Base-by-base conservation (phyloP, 208 protist genomes). In the Acanthamoeba royreba region DNA sequence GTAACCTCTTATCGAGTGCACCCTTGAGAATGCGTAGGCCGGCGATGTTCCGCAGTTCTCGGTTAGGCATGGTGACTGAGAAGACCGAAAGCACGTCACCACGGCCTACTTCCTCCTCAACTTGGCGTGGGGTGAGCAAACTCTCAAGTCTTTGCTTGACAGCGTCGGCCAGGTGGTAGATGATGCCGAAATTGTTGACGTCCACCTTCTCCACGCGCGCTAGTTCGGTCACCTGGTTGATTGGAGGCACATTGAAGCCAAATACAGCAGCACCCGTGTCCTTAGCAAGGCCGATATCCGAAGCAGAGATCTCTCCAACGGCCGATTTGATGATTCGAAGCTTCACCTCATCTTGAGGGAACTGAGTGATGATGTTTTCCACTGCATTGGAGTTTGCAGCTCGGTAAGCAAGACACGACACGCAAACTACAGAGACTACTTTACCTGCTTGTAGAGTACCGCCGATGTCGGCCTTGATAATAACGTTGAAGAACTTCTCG, bases 111-210 rank as follows among this genome's bases (percentile, higher is more conserved):
- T 96, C 52, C 35, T 90, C 88, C 45, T 93, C 93, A 11, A 92
- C 46, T 3, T 66, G 45, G 25, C 53, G 46, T 38, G 90, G 93
- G 8, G 93, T 47, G 5, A 97, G 31, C 25, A 49, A 5, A 45
- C 28, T 33, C 7, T 87, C 81, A n/a, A 97, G 83, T 31, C 94
- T 58, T 7, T 33, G 9, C 47, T 91, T 79, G 13, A 97, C 45
- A 35, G 86, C 38, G 52, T 97, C 95, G 19, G 96, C 47, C 15
- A 97, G 95, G 42, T 97, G 94, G 63, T 97, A 97, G 66, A 97
- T 97, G 19, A 97, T 69, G 66, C 92, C 55, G 28, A 83, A 92
- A 55, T 88, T 46, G 38, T 77, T 45, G n/a, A 96, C 38, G 8
- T n/a, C 17, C 1, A 97, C 38, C 33, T 86, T 47, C 4, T 81